Percentiles rank a stretch among this genome's conserved stretches.
Evolutionary conservation across 2,329 filamentous ascomycete genomes (phyloP).

Genomic region (Canariomyces notabilis): DNA sequence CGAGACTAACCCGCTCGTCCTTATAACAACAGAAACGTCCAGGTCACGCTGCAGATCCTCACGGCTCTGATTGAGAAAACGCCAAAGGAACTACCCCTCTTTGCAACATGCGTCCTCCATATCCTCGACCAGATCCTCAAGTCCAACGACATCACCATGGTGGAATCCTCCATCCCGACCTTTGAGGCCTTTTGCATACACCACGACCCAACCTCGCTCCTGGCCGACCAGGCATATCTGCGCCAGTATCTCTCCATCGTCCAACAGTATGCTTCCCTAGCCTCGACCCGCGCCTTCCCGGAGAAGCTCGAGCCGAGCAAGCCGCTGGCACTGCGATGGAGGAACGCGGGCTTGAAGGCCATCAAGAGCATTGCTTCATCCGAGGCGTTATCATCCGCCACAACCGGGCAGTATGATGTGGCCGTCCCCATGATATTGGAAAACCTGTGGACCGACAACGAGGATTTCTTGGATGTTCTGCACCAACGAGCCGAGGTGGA

Average conservation of each 20-base stretch:
- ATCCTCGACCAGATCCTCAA: slow-evolving; percentile 78
- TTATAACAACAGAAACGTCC: slow-evolving; percentile 75
- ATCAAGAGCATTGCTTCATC: slow-evolving; percentile 77
- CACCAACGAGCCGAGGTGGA: slow-evolving; percentile 61
- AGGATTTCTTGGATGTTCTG: slow-evolving; percentile 64
- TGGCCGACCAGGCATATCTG: slow-evolving; percentile 80
- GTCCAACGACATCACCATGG: slow-evolving; percentile 85
- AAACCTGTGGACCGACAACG: slow-evolving; percentile 74
- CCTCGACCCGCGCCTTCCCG: slow-evolving; percentile 55
- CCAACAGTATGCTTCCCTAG: slow-evolving; percentile 71
- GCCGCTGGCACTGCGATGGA: slow-evolving; percentile 74
- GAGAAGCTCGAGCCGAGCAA: slow-evolving; percentile 57
- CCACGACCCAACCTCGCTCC: slow-evolving; percentile 79
- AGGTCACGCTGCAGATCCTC: slow-evolving; percentile 90
- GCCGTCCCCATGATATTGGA: slow-evolving; percentile 82
- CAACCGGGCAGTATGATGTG: slow-evolving; percentile 68
- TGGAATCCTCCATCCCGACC: slow-evolving; percentile 80
- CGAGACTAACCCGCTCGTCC: not conserved
- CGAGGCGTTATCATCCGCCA: slow-evolving; percentile 70
- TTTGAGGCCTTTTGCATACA: slow-evolving; percentile 86
- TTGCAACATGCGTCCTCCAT: slow-evolving; percentile 77
- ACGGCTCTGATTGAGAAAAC: slow-evolving; percentile 89
- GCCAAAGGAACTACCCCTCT: slow-evolving; percentile 83
- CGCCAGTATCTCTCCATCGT: slow-evolving; percentile 79
- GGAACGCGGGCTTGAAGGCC: slow-evolving; percentile 67